A percentile compares a stretch with the other conserved stretches of the same genome.
Conservation (phyloP, 169 alveolate genomes). For the Perkinsus marinus region DNA sequence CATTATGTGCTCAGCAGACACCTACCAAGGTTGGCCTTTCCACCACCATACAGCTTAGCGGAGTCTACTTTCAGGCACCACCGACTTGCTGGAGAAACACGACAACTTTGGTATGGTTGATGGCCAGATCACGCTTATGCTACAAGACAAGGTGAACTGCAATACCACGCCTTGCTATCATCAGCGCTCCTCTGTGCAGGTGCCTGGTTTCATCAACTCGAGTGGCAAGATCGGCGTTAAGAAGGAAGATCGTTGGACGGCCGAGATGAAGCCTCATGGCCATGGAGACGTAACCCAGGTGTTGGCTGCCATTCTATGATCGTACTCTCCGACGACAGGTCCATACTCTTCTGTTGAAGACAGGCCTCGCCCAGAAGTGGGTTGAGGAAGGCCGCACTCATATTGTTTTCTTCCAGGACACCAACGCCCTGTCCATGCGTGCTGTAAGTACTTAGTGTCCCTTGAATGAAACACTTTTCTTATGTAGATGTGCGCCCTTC, state of each 20-base stretch:
- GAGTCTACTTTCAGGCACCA: not conserved
- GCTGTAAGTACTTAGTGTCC: not conserved
- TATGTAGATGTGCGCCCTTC: not conserved
- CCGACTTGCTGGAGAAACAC: constrained; percentile 46
- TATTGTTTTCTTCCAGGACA: not conserved
- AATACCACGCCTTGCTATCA: constrained; percentile 49
- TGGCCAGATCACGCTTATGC: constrained; percentile 58
- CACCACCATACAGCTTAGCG: constrained; percentile 26
- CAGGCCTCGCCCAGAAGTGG: not conserved
- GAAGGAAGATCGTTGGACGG: not conserved
- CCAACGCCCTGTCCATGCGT: not conserved
- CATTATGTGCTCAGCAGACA: constrained; percentile 85
- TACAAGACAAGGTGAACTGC: constrained; percentile 74
- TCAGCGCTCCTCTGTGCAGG: constrained; percentile 12
- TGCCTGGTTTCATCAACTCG: not conserved
- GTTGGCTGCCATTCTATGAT: no score
- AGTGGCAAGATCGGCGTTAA: constrained; percentile 26
- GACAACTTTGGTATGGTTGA: constrained; percentile 56
- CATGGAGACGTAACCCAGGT: constrained; percentile 89
- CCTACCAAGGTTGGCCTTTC: constrained; percentile 34
- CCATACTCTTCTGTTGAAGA: not conserved
- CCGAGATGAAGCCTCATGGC: constrained; percentile 83
- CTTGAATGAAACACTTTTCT: not conserved
- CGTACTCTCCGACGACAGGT: no score
- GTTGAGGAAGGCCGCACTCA: not conserved